A percentile compares a stretch with the other conserved stretches of the same genome.
These are phyloP conservation scores for Drosera spatulata DNA, from an alignment of 179 eudicot genomes.

Conservation along the genomic window DNA sequence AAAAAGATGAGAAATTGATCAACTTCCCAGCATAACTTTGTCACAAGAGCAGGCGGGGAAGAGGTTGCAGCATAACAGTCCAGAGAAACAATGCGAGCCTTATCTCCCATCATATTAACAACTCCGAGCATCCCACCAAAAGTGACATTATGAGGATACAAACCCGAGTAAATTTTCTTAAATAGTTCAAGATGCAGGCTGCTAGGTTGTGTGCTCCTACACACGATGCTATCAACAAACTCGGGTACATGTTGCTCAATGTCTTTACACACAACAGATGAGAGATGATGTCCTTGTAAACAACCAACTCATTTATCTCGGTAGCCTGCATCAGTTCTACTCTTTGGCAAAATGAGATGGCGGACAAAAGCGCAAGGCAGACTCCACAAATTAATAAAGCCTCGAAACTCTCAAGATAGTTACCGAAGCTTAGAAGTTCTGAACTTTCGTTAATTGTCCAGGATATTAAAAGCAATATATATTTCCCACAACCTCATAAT, in stretches of 20 bases:
- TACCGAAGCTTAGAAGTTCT: conserved; percentile 13
- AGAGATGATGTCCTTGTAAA: conserved; percentile 48
- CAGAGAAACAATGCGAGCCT: conserved; percentile 45
- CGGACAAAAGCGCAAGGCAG: conserved; percentile 65
- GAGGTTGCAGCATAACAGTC: conserved; percentile 13
- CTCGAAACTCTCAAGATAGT: conserved; percentile 11
- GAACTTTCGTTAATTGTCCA: conserved; percentile 37
- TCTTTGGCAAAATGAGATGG: conserved; percentile 60
- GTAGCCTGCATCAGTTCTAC: conserved; percentile 57
- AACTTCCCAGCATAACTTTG: conserved; percentile 28
- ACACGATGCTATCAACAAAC: conserved; percentile 76
- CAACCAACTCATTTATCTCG: conserved; percentile 44
- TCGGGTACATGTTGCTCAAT: conserved; percentile 40
- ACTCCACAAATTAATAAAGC: conserved; percentile 46
- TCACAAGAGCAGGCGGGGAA: conserved; percentile 16
- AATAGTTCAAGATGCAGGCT: conserved; percentile 51
- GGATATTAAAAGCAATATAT: conserved; percentile 46
- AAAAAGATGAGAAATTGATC: background rate
- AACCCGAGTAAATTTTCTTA: conserved; percentile 42
- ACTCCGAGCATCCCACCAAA: conserved; percentile 93
- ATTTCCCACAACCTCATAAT: conserved; percentile 49
- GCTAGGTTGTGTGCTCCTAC: conserved; percentile 69
- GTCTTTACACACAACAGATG: conserved; percentile 31
- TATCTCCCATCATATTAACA: conserved; percentile 82
- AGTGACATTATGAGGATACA: conserved; percentile 59